Percentiles rank a stretch among this genome's conserved stretches.
Evolutionary conservation across 371 early-diverging fungal species (phyloP).

Genomic region (Mucor irregularis): DNA sequence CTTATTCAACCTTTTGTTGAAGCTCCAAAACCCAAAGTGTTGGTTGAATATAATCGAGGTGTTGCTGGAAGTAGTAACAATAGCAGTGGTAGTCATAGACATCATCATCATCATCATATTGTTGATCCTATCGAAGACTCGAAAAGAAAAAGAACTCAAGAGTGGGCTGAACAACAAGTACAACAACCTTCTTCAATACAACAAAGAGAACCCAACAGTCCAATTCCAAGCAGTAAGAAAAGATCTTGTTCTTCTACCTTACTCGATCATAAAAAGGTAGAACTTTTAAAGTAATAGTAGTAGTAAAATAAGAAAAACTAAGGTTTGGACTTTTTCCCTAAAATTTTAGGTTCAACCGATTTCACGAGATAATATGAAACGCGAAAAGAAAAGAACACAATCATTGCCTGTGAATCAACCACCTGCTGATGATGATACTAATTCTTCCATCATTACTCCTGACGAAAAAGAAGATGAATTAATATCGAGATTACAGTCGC

Average conservation of each 20-base stretch:
- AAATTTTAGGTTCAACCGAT: slow-evolving; percentile 18
- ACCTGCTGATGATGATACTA: too few species aligned
- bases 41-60: not conserved
- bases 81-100: not conserved
- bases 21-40: slow-evolving; percentile 1
- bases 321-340: not conserved
- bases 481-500: slow-evolving; percentile 32
- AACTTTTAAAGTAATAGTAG: too few species aligned
- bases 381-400: slow-evolving; percentile 24
- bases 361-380: slow-evolving; percentile 13
- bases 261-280: slow-evolving; percentile 8
- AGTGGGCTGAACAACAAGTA: slow-evolving; percentile 23
- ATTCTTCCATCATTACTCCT: too few species aligned
- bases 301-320: too few species aligned
- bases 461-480: slow-evolving; percentile 26
- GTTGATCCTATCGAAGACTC: slow-evolving; percentile 13
- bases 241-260: slow-evolving; percentile 8
- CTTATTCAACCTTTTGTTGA: slow-evolving; percentile 10
- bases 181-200: not conserved
- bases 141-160: slow-evolving; percentile 20
- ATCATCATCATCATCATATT: too few species aligned
- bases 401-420: slow-evolving; percentile 15
- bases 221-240: slow-evolving; percentile 10
- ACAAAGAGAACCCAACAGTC: not conserved
- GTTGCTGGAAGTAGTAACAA: not conserved